Conservation (phyloP, 495 filamentous ascomycete genomes). For the Cercophora samala region DNA sequence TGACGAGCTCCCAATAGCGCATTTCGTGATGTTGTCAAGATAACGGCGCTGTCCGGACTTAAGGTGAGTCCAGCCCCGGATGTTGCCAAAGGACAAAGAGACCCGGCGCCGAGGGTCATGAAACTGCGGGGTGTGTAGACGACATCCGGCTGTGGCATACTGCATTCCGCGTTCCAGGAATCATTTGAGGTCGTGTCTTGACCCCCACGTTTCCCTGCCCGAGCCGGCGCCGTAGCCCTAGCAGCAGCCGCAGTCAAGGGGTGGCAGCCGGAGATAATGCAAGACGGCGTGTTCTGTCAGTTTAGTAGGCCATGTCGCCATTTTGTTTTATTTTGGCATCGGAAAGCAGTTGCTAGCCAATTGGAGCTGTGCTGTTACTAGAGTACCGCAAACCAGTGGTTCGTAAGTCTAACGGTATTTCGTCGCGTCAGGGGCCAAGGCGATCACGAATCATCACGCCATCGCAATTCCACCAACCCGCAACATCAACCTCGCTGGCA, state of each 20-base stretch:
- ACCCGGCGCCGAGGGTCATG: conserved; percentile 1
- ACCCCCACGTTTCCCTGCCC: conserved; percentile 5
- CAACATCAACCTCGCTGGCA: neutral
- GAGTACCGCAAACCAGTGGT: neutral
- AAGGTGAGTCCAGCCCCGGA: neutral
- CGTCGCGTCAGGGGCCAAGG: conserved; percentile 20
- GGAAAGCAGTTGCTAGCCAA: neutral
- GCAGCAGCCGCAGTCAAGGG: neutral
- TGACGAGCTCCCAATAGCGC: neutral
- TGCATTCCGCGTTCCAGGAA: neutral
- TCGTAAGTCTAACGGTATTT: conserved; percentile 1
- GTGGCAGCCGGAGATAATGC: conserved; percentile 2
- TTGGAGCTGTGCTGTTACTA: neutral
- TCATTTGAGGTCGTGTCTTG: neutral
- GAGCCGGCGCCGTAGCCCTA: conserved; percentile 1
- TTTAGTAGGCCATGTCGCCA: conserved; percentile 7
- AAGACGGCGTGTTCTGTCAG: neutral
- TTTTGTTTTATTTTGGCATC: neutral
- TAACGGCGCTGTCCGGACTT: neutral
- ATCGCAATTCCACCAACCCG: conserved; percentile 9
- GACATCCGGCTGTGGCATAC: neutral
- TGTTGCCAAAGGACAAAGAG: conserved; percentile 1
- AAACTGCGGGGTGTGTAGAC: neutral
- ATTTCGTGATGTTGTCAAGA: neutral
- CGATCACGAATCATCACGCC: conserved; percentile 30